These are phyloP conservation scores for Solanum hybrid DNA, from an alignment of 305 asterid species.

Conservation along the genomic window DNA sequence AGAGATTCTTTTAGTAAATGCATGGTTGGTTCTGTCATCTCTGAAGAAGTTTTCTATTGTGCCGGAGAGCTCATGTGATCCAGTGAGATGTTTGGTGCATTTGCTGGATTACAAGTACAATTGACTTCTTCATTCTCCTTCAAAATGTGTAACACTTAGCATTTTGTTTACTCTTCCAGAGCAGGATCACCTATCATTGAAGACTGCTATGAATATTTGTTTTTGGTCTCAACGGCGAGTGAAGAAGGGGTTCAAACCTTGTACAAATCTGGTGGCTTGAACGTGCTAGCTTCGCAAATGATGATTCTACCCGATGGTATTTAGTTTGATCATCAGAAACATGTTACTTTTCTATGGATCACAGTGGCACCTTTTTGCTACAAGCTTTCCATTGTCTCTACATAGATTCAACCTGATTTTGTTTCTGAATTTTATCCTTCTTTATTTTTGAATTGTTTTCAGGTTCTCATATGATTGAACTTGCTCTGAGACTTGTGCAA, in stretches of 20 bases:
- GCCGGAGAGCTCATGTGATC: background rate
- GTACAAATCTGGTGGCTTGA: conserved; percentile 55
- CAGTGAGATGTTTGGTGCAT: background rate
- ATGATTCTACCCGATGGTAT: conserved; percentile 58
- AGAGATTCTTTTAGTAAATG: background rate
- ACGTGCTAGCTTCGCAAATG: conserved; percentile 55
- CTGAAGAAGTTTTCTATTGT: background rate
- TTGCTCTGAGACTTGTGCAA: conserved; percentile 60
- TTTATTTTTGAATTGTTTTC: background rate
- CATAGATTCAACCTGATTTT: background rate
- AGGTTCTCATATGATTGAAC: conserved; percentile 63
- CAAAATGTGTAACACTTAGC: background rate
- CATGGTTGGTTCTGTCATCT: background rate
- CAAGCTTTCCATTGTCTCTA: background rate
- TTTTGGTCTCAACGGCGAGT: conserved; percentile 50
- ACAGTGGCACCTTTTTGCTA: background rate
- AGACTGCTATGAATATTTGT: conserved; percentile 69
- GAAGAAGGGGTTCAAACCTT: conserved; percentile 43
- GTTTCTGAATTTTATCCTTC: background rate
- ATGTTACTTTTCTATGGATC: background rate
- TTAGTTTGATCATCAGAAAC: conserved; percentile 1
- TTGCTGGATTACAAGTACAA: background rate
- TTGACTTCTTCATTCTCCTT: background rate
- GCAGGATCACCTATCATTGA: conserved; percentile 39
- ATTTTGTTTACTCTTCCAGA: conserved; percentile 30